Evolutionary conservation across 106 monocot genomes (phyloP).

Genomic region (Acanthochlamys bracteata): DNA sequence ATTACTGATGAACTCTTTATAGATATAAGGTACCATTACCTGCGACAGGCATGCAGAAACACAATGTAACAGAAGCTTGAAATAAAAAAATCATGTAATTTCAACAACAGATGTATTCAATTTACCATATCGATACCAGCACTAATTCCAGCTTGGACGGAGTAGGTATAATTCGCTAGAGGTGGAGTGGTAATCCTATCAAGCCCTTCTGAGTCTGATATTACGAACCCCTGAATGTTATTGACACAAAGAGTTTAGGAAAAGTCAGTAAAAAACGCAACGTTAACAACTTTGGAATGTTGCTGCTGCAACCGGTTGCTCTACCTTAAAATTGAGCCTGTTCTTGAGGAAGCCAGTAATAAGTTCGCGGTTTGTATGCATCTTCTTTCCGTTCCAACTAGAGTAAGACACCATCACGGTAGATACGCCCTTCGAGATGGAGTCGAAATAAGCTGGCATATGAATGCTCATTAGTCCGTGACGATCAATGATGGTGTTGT

Average conservation of each 20-base stretch:
- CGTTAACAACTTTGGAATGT: background rate
- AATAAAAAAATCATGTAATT: no score
- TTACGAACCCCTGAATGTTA: conserved; percentile 60
- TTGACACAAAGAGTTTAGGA: background rate
- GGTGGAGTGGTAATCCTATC: conserved; percentile 69
- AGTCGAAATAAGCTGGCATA: conserved; percentile 52
- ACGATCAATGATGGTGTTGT: conserved; percentile 44
- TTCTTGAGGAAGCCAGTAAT: conserved; percentile 59
- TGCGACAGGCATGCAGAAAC: conserved; percentile 11
- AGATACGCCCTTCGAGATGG: conserved; percentile 53
- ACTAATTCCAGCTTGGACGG: conserved; percentile 50
- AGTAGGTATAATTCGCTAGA: conserved; percentile 66
- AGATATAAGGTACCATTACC: conserved; percentile 77
- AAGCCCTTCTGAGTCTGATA: conserved; percentile 88
- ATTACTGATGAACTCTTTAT: conserved; percentile 28
- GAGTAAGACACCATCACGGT: conserved; percentile 76
- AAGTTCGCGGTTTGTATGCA: conserved; percentile 55
- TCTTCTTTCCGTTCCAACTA: conserved; percentile 73
- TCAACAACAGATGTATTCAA: background rate
- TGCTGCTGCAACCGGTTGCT: background rate
- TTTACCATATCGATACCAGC: conserved; percentile 84
- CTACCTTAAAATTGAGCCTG: conserved; percentile 43
- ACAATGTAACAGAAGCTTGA: background rate
- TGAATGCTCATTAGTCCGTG: conserved; percentile 40
- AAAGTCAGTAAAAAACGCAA: background rate